phyloP scores from a whole-genome alignment of 495 filamentous ascomycete genomes.

The Aspergillus heteromorphus region DNA sequence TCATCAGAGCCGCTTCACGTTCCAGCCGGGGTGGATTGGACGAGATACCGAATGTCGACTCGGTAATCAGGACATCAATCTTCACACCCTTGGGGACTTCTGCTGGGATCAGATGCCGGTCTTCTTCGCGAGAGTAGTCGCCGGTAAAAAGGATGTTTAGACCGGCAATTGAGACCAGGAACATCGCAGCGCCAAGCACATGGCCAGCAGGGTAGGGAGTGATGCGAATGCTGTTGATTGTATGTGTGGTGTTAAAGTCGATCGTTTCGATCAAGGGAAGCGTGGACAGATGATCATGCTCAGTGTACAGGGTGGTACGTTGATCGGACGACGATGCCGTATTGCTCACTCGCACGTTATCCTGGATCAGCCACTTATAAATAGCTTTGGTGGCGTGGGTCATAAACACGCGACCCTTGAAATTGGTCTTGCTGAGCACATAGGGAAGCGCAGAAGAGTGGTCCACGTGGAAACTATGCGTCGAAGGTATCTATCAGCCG shows the following conservation, averaged over 20 bases:
- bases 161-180: conserved; percentile 90
- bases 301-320: conserved; percentile 78
- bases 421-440: conserved; percentile 95
- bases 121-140: conserved; percentile 91
- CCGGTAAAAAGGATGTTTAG: conserved; percentile 96
- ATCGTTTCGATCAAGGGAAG: conserved; percentile 94
- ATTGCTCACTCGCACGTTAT: conserved; percentile 83
- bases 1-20: conserved; percentile 89
- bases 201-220: conserved; percentile 96
- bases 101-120: conserved; percentile 90
- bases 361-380: conserved; percentile 98
- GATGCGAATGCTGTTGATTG: conserved; percentile 90
- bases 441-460: conserved; percentile 95
- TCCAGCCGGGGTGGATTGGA: conserved; percentile 84
- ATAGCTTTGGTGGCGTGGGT: conserved; percentile 98
- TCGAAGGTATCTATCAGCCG: conserved; percentile 21
- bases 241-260: conserved; percentile 96
- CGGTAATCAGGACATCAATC: conserved; percentile 93
- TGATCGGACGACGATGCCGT: conserved; percentile 69
- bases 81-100: conserved; percentile 78
- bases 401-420: conserved; percentile 96
- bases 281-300: conserved; percentile 87
- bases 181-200: conserved; percentile 98
- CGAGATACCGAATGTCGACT: conserved; percentile 93
- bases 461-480: conserved; percentile 85